Evolutionary conservation across 192 early-diverging fungal species (phyloP).

Genomic region (Linnemannia schmuckeri): DNA sequence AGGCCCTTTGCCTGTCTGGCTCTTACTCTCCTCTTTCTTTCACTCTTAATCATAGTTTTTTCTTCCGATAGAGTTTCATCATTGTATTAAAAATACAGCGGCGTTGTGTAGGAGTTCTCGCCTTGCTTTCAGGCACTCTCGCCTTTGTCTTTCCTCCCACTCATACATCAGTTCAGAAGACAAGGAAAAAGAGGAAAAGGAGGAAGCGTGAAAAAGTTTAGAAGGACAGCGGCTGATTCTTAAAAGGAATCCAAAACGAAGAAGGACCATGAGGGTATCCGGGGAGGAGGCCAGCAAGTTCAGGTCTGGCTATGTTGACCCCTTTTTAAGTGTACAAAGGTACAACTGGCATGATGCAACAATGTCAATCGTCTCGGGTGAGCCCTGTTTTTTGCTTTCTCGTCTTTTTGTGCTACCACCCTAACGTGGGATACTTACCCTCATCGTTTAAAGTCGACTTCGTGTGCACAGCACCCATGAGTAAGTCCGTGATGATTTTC

Average conservation of each 20-base stretch:
- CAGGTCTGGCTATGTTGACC: too few species aligned
- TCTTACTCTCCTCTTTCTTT: neutral
- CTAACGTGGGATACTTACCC: too few species aligned
- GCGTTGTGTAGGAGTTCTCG: neutral
- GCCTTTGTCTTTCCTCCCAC: neutral
- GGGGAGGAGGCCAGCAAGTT: too few species aligned
- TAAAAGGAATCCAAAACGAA: neutral
- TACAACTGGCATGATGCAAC: too few species aligned
- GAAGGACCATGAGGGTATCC: too few species aligned
- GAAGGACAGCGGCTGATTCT: neutral
- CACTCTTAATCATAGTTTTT: neutral
- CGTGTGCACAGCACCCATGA: too few species aligned
- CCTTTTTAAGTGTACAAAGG: too few species aligned
- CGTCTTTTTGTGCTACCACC: too few species aligned
- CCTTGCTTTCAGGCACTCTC: neutral
- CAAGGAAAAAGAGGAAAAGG: neutral
- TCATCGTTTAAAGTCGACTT: too few species aligned
- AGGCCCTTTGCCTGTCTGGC: neutral
- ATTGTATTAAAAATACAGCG: neutral
- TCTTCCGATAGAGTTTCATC: neutral
- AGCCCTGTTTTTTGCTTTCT: too few species aligned
- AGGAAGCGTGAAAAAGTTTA: neutral
- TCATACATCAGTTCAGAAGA: neutral
- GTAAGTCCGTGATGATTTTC: too few species aligned
- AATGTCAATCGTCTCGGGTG: too few species aligned